Base-by-base conservation (phyloP, 2,329 filamentous ascomycete genomes). In the Sodiomyces alkalinus region DNA sequence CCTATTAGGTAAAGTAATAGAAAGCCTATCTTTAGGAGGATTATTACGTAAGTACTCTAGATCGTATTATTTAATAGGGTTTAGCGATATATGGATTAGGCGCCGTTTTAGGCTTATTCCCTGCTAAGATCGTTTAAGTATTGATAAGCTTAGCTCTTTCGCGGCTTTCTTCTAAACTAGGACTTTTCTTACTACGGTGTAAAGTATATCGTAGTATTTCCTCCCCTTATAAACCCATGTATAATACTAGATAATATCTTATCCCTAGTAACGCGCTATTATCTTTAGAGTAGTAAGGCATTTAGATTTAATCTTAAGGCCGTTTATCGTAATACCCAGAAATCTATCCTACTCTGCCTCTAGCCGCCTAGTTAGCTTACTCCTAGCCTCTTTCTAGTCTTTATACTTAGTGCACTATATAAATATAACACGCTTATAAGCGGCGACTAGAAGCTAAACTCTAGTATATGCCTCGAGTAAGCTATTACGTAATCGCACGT, bases 141-240 rank as follows among this genome's bases (percentile, higher is more conserved):
- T 29, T 11, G 19, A 13, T 13, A 11, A 17, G n/a, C 11, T 29
- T 4, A 27, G 19, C 5, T 29, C 21, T 22, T 17, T 22, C 20
- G 15, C 10, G 20, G 23, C 29, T 17, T 28, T 15, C 10, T 27
- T 22, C 25, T 17, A 31, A 12, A 17, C 18, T 9, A 9, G 26
- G n/a, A 25, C 16, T 16, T 12, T 7, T 13, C 23, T 18, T 8
- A 33, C 33, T 14, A 27, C 28, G 9, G 27, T 22, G 25, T 26
- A 18, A 12, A 38, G 29, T 11, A 29, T 14, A n/a, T 32, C 22
- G 12, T 22, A 38, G 22, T 38, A 38, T 27, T 36, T 33, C 24
- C 27, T 25, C 9, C 33, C 31, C 19, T 22, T 33, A 17, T 31
- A 30, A 23, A 21, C 27, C 29, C 15, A 32, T 19, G 32, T 5